Evolutionary conservation across 495 filamentous ascomycete species (phyloP).

Genomic region (Sordaria brevicollis): DNA sequence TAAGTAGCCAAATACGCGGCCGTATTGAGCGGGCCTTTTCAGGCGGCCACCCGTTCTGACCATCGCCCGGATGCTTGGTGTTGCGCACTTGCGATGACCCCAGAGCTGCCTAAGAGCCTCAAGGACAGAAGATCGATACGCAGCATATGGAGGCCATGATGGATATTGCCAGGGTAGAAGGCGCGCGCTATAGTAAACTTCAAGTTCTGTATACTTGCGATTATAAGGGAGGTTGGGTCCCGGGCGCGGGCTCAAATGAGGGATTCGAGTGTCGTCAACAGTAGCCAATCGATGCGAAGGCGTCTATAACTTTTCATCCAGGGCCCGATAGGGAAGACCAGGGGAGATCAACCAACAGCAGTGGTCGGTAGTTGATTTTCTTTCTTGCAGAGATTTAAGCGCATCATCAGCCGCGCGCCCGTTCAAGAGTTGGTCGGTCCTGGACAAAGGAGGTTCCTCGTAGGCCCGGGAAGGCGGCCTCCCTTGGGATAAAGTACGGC

Average conservation of each 20-base stretch:
- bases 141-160: too few species aligned
- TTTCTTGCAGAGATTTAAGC: constrained; percentile 10
- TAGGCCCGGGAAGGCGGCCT: not conserved
- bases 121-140: not conserved
- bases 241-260: not conserved
- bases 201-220: not conserved
- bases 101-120: not conserved
- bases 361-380: not conserved
- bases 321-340: constrained; percentile 1
- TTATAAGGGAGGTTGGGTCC: not conserved
- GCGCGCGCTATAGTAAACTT: constrained; percentile 20
- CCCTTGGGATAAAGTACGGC: constrained; percentile 4
- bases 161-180: constrained; percentile 13
- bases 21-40: not conserved
- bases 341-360: constrained; percentile 13
- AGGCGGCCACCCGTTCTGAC: not conserved
- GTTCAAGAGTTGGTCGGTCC: constrained; percentile 6
- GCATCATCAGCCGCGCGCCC: constrained; percentile 22
- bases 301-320: not conserved
- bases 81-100: not conserved
- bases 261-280: not conserved
- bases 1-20: not conserved
- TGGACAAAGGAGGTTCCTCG: not conserved
- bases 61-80: not conserved
- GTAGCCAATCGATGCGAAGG: constrained; percentile 13